Evolutionary conservation across 345 rosid species (phyloP), one percentile per base, ranked within the genome.

Genomic region (Erucastrum elatum): DNA sequence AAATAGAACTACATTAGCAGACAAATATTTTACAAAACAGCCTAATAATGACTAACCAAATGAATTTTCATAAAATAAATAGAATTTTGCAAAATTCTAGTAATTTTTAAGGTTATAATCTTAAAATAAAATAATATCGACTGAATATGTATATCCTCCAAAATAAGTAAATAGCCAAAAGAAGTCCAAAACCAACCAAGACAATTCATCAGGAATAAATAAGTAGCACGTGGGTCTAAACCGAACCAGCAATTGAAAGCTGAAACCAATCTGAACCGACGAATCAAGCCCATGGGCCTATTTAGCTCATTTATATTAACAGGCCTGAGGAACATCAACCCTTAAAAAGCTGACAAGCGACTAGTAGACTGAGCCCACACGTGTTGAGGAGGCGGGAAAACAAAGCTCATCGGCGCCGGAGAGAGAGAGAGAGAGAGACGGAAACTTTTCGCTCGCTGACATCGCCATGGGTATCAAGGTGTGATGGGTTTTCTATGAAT

Each of bases 391-490:
- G 70, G 78, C 78, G 82, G 82, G 78, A 79, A 79, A 79, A 67
- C 17, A 33, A 27, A 29, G 6, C 61, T 46, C 79, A 3, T 15
- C 74, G 61, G 55, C 80, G 49, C 51, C 51, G 13, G 37, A 55
- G 64, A 31, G 66, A 10, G 25, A 35, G 5, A 78, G 9, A 30
- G 16, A 69, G 25, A 21, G 65, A 10, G 25, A 46, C 8, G 5
- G 58, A 51, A 53, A 1, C 56, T 15, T 2, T 60, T 39, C 30
- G 26, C 59, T 77, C 34, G 66, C 71, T 12, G 66, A 12, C 26
- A 61, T 74, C 79, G 79, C 67, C 72, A 80, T 80, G 83, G 83
- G 83, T 21, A 80, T 80, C 68, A 80, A 80, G 83, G 83, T 80
- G 58, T 60, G 49, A 37, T 74, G 4, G 13, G 41, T 37, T 77